Evolutionary conservation across 78 protist genomes (phyloP), one percentile per base, ranked within the genome.

Genomic region (Tieghemostelium lacteum): DNA sequence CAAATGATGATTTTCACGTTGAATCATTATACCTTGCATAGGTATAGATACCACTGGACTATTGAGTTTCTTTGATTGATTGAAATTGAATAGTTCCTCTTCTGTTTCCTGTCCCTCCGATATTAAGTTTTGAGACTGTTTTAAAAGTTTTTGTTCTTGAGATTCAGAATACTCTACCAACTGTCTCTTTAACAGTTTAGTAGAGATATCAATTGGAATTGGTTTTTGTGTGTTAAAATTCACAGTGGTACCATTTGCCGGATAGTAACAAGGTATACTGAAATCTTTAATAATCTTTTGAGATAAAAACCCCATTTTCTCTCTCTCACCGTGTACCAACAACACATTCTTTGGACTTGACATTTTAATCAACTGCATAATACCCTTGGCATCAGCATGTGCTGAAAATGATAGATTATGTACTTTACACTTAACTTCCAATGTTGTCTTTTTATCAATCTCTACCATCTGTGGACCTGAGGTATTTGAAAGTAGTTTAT

Each of bases 301-400:
- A 49, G 91, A 85, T 24, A 97, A 63, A 22, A 85, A 78, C 31
- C 72, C 77, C 99, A 97, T 97, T 61, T 96, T 94, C 34, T 58
- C 73, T 52, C 58, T 66, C 16, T 98, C 99, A n/a, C 99, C 99
- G 75, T 98, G 99, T 7, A 98, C 99, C 28, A 97, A 92, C 31
- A 97, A 16, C 7, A 98, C 99, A 52, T 78, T 70, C 22, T 31
- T 55, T 3, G 99, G 99, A 65, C 86, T 70, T 2, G 93, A 62
- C 92, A 85, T 94, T 19, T 64, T 71, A 1, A 98, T 86, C 28
- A 98, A 74, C 36, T 87, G 87, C 76, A 95, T 55, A 71, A 98
- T 97, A 58, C 99, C 99, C 61, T 92, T 91, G 24, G 98, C 98
- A 74, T 98, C 99, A 2, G 99, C 99, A 75, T 98, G 99, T 2